Evolutionary conservation across 2,329 filamentous ascomycete species (phyloP), one percentile per base, ranked within the genome.

Genomic region (Diaporthe eres): DNA sequence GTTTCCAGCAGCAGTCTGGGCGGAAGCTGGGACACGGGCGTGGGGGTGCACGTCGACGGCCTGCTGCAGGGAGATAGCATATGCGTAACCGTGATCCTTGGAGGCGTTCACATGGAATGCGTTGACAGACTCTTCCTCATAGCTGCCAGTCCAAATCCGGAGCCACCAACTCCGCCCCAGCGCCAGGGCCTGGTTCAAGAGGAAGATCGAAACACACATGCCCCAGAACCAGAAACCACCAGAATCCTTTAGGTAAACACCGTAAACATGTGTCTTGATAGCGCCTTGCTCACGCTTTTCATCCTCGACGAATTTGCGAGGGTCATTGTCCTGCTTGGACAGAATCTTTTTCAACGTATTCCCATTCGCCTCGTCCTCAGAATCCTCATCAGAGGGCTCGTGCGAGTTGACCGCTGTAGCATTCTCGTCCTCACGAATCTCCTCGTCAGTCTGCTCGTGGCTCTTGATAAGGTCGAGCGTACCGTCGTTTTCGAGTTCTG

Each of bases 281-380:
- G 92, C 89, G 1, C 94, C 94, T 72, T 89, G 89, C 81, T 95
- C 93, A 74, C 92, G 89, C n/a, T 85, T 86, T 82, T 97, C 94
- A 3, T 95, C 94, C 80, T 95, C 92, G 37, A 94, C 90, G 78
- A 96, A 96, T 82, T 95, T 93, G 78, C 91, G 92, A 0, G 73
- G 73, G 8, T 53, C 74, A 2, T 91, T 88, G 7, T 84, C 83
- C 60, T 82, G 82, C 80, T 90, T 90, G 4, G 88, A 88, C 2
- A 86, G 80, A 0, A 88, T 82, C 79, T 90, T 91, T 67, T 87
- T 86, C 53, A 91, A 82, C 2, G 85, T 82, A 61, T 85, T 85
- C 42, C 81, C 82, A 28, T 85, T 82, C 17, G 78, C 79, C n/a
- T 83, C 85, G n/a, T 83, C 82, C 17, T 85, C 84, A 10, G 86